These are phyloP conservation scores for Xylariaceae sp. DNA, from an alignment of 2,329 filamentous ascomycete species.

Conservation along the genomic window DNA sequence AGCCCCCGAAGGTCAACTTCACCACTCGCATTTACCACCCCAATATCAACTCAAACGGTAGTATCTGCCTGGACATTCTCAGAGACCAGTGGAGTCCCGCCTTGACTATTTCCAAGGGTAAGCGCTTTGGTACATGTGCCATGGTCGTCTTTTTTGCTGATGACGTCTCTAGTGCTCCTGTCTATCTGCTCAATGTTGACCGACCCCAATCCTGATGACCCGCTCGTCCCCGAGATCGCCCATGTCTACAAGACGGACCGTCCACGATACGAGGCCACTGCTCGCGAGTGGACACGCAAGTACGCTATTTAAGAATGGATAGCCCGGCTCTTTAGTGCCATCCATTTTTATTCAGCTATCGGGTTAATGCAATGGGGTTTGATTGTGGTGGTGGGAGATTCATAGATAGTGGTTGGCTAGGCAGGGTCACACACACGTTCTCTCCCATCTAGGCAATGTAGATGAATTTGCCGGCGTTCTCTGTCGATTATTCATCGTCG, in stretches of 20 bases:
- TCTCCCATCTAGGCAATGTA: slow-evolving; percentile 25
- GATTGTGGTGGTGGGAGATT: slow-evolving; percentile 3
- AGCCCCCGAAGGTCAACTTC: slow-evolving; percentile 99
- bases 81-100: slow-evolving; percentile 99
- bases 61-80: slow-evolving; percentile 97
- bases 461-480: slow-evolving; percentile 26
- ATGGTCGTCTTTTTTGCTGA: slow-evolving; percentile 4
- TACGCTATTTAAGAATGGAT: slow-evolving; percentile 71
- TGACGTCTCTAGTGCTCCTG: slow-evolving; percentile 64
- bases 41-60: slow-evolving; percentile 99
- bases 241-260: slow-evolving; percentile 99
- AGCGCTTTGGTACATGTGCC: slow-evolving; percentile 16
- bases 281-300: slow-evolving; percentile 97
- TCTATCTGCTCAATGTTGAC: slow-evolving; percentile 99
- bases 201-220: slow-evolving; percentile 98
- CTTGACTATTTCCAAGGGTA: slow-evolving; percentile 97
- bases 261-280: slow-evolving; percentile 90
- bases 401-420: slow-evolving; percentile 21
- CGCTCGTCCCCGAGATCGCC: slow-evolving; percentile 96
- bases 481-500: slow-evolving; percentile 23
- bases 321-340: background rate
- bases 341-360: background rate
- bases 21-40: slow-evolving; percentile 99
- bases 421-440: slow-evolving; percentile 19
- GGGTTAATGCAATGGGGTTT: background rate